Conservation (phyloP, 371 early-diverging fungal genomes). For the Syncephalastrum monosporum region DNA sequence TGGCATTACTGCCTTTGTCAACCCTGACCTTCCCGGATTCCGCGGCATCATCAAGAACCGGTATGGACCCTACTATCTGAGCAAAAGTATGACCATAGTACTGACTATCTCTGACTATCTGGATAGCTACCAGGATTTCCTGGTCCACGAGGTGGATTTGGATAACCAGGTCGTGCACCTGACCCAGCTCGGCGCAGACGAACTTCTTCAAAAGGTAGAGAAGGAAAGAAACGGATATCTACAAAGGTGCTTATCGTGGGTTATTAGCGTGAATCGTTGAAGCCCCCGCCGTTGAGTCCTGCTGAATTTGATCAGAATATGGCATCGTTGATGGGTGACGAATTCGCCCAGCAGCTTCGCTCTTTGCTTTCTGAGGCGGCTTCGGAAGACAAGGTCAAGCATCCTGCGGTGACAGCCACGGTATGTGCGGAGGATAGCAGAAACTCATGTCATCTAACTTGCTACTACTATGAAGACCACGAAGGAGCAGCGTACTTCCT, state of each 20-base stretch:
- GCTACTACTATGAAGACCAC: slow-evolving; percentile 12
- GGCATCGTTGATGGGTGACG: slow-evolving; percentile 13
- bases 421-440: too few species aligned
- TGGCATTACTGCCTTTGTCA: slow-evolving; percentile 75
- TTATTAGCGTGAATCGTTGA: too few species aligned
- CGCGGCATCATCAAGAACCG: slow-evolving; percentile 77
- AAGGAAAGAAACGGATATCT: too few species aligned
- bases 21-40: slow-evolving; percentile 62
- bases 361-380: slow-evolving; percentile 15
- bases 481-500: slow-evolving; percentile 23
- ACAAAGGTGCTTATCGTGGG: too few species aligned
- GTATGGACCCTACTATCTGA: slow-evolving; percentile 30
- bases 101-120: slow-evolving; percentile 12
- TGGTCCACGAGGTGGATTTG: slow-evolving; percentile 91
- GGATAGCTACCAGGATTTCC: slow-evolving; percentile 65
- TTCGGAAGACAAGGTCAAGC: slow-evolving; percentile 16
- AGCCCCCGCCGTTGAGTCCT: slow-evolving; percentile 5
- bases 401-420: slow-evolving; percentile 10
- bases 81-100: slow-evolving; percentile 20
- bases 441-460: too few species aligned
- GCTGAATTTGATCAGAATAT: slow-evolving; percentile 29
- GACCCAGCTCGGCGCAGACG: slow-evolving; percentile 41
- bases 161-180: slow-evolving; percentile 73
- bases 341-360: slow-evolving; percentile 30
- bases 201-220: slow-evolving; percentile 19